Base-by-base conservation (phyloP, 73 alveolate genomes). In the Tetrahymena malaccensis region DNA sequence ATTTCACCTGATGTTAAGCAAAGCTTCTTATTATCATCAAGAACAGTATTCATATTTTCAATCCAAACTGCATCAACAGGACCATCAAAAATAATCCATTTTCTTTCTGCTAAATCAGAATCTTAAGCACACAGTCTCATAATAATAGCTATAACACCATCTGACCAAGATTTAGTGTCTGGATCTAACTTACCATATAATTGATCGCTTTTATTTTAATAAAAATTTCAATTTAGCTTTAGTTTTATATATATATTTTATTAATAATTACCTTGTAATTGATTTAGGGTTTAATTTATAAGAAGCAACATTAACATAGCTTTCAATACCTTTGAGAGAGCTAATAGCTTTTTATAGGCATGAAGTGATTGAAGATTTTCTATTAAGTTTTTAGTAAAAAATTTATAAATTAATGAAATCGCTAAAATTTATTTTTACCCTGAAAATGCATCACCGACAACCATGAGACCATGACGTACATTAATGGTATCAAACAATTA, bases 401-500 rank as follows among this genome's bases (percentile, higher is more conserved):
- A 19, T 8, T 27, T 85, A 21, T 22, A 70, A 70, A 8, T 19
- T 70, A 70, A 70, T 4, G 6, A 56, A 56, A 22, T 19, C 1
- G 85, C 16, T 3, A 56, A 0, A 25, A 56, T 56, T 56, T 56
- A 70, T 25, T 33, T n/a, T 85, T 38, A 38, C 84, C 94, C 97
- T n/a, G 96, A 44, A 44, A 84, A 98, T 13, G 99, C 98, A 85
- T 96, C 96, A 56, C 99, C 99, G 21, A 98, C 99, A 16, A 99
- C 98, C 99, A 99, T 99, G 85, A 99, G 97, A 31, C 99, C 99
- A 96, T 99, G 99, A 94, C 99, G 97, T 21, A 99, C 99, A 95
- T 98, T 97, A 94, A 99, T 97, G 17, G 99, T 99, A 96, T 99
- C 99, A 94, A 97, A 98, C 85, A 99, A 98, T 97, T 99, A 99